These are phyloP conservation scores for Alternaria burnsii DNA, from an alignment of 2,329 filamentous ascomycete species.

Conservation along the genomic window DNA sequence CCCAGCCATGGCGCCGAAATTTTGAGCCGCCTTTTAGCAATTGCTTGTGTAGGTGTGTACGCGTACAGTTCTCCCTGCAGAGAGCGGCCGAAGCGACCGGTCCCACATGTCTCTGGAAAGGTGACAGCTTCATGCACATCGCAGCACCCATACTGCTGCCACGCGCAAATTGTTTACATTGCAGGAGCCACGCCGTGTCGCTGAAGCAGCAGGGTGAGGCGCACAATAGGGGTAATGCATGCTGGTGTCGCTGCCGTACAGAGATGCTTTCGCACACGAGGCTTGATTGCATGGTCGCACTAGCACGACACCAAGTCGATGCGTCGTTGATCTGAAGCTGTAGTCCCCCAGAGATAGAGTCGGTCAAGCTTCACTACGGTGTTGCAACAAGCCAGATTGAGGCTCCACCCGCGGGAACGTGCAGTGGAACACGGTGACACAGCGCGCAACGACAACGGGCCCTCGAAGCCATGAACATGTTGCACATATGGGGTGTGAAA, in stretches of 20 bases:
- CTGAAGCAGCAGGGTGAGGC: slow-evolving; percentile 18
- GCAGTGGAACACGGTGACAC: slow-evolving; percentile 6
- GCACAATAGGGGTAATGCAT: slow-evolving; percentile 32
- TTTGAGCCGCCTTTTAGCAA: slow-evolving; percentile 9
- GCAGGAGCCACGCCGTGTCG: slow-evolving; percentile 14
- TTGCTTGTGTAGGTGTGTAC: slow-evolving; percentile 9
- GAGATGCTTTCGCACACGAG: slow-evolving; percentile 13
- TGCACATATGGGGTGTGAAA: slow-evolving; percentile 2
- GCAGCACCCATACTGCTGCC: background rate
- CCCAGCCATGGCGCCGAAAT: slow-evolving; percentile 14
- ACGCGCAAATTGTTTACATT: slow-evolving; percentile 11
- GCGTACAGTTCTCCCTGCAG: slow-evolving; percentile 11
- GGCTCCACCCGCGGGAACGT: slow-evolving; percentile 8
- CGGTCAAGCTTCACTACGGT: slow-evolving; percentile 17
- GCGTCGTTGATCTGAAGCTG: slow-evolving; percentile 24
- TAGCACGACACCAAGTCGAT: slow-evolving; percentile 25
- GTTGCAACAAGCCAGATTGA: slow-evolving; percentile 10
- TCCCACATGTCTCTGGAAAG: slow-evolving; percentile 6
- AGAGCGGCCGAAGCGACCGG: slow-evolving; percentile 10
- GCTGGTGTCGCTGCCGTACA: slow-evolving; percentile 17
- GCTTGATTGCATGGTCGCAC: slow-evolving; percentile 27
- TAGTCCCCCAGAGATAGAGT: slow-evolving; percentile 14
- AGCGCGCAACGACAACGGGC: background rate
- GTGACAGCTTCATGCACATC: slow-evolving; percentile 4
- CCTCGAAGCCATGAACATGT: background rate